phyloP scores from a whole-genome alignment of 2,329 filamentous ascomycete genomes.

The Endoconidiophora polonica region DNA sequence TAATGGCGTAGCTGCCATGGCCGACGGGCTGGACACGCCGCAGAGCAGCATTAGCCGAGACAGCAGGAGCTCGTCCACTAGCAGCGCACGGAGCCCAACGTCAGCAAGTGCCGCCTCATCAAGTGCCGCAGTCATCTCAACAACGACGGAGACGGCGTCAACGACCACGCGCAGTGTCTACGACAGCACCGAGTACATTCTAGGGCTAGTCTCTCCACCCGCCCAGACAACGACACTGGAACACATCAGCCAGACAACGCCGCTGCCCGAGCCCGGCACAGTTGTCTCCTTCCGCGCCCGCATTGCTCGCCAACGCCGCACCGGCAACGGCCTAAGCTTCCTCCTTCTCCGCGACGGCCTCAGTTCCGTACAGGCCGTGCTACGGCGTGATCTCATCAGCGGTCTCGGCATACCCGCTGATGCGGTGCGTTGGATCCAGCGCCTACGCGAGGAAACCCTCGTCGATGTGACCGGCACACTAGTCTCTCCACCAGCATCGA shows the following conservation, averaged over 20 bases:
- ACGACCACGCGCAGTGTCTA: not conserved
- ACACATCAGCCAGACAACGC: constrained; percentile 21
- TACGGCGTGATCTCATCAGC: constrained; percentile 21
- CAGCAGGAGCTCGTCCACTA: too few species aligned
- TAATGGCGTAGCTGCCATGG: too few species aligned
- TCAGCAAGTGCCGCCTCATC: too few species aligned
- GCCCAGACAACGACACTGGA: constrained; percentile 22
- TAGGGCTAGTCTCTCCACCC: constrained; percentile 15
- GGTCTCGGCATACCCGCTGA: constrained; percentile 23
- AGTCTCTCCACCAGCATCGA: constrained; percentile 48
- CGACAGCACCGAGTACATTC: not conserved
- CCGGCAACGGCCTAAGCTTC: constrained; percentile 73
- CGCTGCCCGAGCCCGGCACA: constrained; percentile 21
- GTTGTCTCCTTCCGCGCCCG: constrained; percentile 27
- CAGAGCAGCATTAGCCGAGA: too few species aligned
- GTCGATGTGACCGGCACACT: constrained; percentile 60
- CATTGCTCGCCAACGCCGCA: constrained; percentile 61
- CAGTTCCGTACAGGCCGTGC: constrained; percentile 67
- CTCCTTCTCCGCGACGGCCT: constrained; percentile 74
- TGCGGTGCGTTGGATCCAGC: constrained; percentile 79
- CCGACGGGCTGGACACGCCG: too few species aligned
- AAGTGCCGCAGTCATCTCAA: not conserved
- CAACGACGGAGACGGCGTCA: not conserved
- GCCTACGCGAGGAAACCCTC: constrained; percentile 61
- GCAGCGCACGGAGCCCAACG: too few species aligned